A percentile compares a stretch with the other conserved stretches of the same genome.
Evolutionary conservation across 257 asterid species (phyloP).

Genomic region (Solanum pinnatisectum): DNA sequence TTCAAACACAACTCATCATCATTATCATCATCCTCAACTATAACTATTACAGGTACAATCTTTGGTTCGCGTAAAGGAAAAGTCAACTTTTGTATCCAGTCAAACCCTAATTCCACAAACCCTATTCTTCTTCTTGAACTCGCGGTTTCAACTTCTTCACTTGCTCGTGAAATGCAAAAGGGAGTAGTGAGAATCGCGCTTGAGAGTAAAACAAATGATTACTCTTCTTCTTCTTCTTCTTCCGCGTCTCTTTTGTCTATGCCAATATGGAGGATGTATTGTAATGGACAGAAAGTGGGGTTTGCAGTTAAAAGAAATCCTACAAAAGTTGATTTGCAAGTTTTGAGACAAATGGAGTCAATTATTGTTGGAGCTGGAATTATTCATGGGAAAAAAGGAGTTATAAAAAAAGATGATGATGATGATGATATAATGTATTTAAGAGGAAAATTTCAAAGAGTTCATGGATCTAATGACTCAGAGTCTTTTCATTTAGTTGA

Average conservation of each 20-base stretch:
- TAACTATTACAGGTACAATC: slow-evolving; percentile 31
- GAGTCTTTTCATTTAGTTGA: slow-evolving; percentile 60
- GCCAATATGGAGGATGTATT: slow-evolving; percentile 50
- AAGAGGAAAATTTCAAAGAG: slow-evolving; percentile 42
- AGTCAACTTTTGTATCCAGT: slow-evolving; percentile 48
- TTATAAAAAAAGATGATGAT: neutral
- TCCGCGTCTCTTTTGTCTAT: slow-evolving; percentile 14
- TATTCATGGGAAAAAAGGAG: slow-evolving; percentile 4
- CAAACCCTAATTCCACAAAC: slow-evolving; percentile 27
- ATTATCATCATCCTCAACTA: neutral
- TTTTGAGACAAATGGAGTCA: slow-evolving; percentile 26
- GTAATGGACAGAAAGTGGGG: slow-evolving; percentile 47
- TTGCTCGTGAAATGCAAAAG: slow-evolving; percentile 51
- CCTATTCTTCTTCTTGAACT: slow-evolving; percentile 49
- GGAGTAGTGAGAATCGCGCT: slow-evolving; percentile 42
- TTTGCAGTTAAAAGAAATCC: slow-evolving; percentile 31
- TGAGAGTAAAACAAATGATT: slow-evolving; percentile 3
- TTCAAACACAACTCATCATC: neutral
- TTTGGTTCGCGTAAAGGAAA: slow-evolving; percentile 42
- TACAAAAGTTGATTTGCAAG: slow-evolving; percentile 18
- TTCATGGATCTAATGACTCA: slow-evolving; percentile 32
- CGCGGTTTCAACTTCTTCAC: slow-evolving; percentile 38
- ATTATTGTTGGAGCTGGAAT: slow-evolving; percentile 44
- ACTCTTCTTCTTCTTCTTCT: neutral
- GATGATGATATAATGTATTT: slow-evolving; percentile 40